Conservation (phyloP, 306 rosid genomes). For the Begonia fuchsioides region DNA sequence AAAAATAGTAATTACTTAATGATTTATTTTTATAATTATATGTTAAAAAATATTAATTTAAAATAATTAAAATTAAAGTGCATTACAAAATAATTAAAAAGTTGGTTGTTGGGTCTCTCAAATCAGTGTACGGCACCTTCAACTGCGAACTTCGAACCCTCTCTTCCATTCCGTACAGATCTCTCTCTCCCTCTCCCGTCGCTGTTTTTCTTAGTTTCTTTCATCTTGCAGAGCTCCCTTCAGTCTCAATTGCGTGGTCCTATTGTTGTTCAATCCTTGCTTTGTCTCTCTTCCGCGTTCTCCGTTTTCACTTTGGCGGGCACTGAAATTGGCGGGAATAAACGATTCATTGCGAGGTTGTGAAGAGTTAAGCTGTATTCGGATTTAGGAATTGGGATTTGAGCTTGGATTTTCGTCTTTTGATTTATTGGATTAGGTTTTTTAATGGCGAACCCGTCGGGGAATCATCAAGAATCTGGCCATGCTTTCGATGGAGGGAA, state of each 20-base stretch:
- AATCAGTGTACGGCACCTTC: slow-evolving; percentile 1
- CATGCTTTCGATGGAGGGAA: slow-evolving; percentile 50
- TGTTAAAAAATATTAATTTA: too few species aligned
- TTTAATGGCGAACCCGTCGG: slow-evolving; percentile 63
- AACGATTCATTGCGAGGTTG: slow-evolving; percentile 7
- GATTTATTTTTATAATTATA: too few species aligned
- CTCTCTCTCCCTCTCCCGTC: not conserved
- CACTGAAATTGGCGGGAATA: slow-evolving; percentile 60
- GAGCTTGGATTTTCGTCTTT: slow-evolving; percentile 2
- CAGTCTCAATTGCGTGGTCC: slow-evolving; percentile 20
- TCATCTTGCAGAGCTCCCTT: slow-evolving; percentile 25
- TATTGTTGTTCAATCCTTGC: not conserved
- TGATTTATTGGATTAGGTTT: slow-evolving; percentile 4
- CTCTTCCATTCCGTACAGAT: slow-evolving; percentile 18
- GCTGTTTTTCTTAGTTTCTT: slow-evolving; percentile 3
- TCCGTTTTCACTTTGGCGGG: slow-evolving; percentile 2
- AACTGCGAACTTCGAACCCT: slow-evolving; percentile 25
- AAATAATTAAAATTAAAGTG: too few species aligned
- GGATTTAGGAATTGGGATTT: slow-evolving; percentile 16
- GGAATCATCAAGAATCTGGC: slow-evolving; percentile 61
- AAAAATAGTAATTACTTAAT: too few species aligned
- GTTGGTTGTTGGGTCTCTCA: too few species aligned
- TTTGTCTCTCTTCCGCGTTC: not conserved
- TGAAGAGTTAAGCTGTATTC: slow-evolving; percentile 8
- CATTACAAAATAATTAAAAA: too few species aligned